Conservation (phyloP, 805 yeast species). For the Pichia deserticola region DNA sequence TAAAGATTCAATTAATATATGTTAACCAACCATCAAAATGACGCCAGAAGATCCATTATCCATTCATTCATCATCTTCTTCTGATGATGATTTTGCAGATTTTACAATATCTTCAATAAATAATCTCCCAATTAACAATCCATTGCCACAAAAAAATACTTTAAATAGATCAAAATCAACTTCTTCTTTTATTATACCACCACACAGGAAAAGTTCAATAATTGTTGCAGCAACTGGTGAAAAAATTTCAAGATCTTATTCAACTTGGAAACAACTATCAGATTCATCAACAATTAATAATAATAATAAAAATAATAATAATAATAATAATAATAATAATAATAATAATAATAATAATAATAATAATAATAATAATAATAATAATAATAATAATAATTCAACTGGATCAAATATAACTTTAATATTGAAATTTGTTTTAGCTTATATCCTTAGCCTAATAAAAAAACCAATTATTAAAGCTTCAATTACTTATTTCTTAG, state of each 20-base stretch:
- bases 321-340: not conserved
- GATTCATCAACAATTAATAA: not conserved
- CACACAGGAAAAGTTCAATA: conserved; percentile 29
- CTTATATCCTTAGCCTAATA: not conserved
- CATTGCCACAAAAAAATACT: not conserved
- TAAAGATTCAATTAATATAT: too few relatives aligned
- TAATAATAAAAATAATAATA: conserved; percentile 2
- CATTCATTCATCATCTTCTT: not conserved
- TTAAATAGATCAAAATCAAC: conserved; percentile 12
- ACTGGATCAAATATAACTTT: not conserved
- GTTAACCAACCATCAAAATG: too few relatives aligned
- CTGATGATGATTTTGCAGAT: conserved; percentile 2
- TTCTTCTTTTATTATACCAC: conserved; percentile 10
- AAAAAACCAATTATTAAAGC: conserved; percentile 40
- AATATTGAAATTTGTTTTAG: not conserved
- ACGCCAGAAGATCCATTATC: not conserved
- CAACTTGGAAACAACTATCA: conserved; percentile 19
- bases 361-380: conserved; percentile 6
- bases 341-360: conserved; percentile 2
- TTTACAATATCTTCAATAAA: conserved; percentile 2
- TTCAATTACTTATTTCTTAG: conserved; percentile 64
- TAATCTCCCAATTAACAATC: not conserved
- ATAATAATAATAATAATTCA: not conserved
- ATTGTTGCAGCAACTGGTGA: conserved; percentile 41
- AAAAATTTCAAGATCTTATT: conserved; percentile 24